These are phyloP conservation scores for Tylopilus sp. DNA, from an alignment of 768 basidiomycete genomes.

Conservation along the genomic window DNA sequence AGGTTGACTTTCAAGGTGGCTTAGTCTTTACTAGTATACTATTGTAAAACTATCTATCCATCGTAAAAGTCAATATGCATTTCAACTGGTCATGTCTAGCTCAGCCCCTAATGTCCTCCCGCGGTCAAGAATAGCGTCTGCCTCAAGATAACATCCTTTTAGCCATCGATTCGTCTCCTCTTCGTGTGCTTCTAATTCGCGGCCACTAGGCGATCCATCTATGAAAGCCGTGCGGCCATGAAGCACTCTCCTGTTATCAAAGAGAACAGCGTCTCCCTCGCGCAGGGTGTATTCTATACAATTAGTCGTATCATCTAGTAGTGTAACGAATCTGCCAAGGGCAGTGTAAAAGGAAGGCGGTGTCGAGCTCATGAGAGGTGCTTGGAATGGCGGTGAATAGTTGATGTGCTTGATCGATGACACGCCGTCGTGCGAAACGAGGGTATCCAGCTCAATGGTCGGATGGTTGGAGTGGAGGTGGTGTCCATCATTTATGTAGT, in stretches of 20 bases:
- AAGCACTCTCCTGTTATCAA: slow-evolving; percentile 88
- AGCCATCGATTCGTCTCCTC: slow-evolving; percentile 75
- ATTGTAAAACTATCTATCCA: not conserved
- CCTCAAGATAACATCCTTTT: slow-evolving; percentile 83
- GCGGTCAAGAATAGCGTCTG: slow-evolving; percentile 59
- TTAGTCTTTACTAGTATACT: not conserved
- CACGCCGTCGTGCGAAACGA: slow-evolving; percentile 7
- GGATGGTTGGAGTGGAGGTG: slow-evolving; percentile 71
- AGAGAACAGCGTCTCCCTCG: slow-evolving; percentile 85
- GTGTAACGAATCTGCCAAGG: slow-evolving; percentile 53
- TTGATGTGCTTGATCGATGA: slow-evolving; percentile 64
- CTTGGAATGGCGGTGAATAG: slow-evolving; percentile 95
- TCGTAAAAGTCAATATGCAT: not conserved
- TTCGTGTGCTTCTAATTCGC: slow-evolving; percentile 33
- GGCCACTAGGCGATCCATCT: slow-evolving; percentile 30
- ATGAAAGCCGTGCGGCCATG: slow-evolving; percentile 83
- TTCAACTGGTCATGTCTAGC: slow-evolving; percentile 6
- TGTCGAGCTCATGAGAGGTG: slow-evolving; percentile 55
- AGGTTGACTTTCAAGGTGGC: not conserved
- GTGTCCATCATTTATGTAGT: slow-evolving; percentile 89
- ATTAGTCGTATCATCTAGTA: slow-evolving; percentile 51
- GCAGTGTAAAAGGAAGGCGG: slow-evolving; percentile 59
- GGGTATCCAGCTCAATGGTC: slow-evolving; percentile 61
- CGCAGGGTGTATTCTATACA: slow-evolving; percentile 62
- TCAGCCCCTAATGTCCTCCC: slow-evolving; percentile 47